These are phyloP conservation scores for Chenopodium formosanum DNA, from an alignment of 148 eudicot genomes.

Conservation along the genomic window DNA sequence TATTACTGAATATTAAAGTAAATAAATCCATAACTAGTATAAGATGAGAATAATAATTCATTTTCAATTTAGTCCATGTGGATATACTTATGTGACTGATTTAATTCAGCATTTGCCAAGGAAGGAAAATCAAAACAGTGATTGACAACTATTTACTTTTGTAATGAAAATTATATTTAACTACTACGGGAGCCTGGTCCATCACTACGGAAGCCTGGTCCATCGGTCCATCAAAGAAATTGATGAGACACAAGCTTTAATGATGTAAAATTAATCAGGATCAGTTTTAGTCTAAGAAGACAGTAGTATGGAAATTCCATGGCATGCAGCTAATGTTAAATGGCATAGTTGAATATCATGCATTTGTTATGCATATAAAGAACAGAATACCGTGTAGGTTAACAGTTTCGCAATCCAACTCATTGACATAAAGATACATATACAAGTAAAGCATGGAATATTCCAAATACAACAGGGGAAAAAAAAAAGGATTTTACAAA, in stretches of 20 bases:
- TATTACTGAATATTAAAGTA: too few species aligned
- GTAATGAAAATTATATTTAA: too few species aligned
- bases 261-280: background rate
- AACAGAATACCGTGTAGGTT: background rate
- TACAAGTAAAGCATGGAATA: background rate
- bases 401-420: background rate
- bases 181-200: background rate
- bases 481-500: background rate
- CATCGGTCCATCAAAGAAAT: background rate
- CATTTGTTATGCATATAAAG: background rate
- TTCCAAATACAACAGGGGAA: background rate
- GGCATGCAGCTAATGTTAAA: background rate
- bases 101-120: background rate
- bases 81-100: too few species aligned
- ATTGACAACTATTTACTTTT: background rate
- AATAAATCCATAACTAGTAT: background rate
- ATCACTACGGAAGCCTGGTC: background rate
- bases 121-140: background rate
- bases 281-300: background rate
- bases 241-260: background rate
- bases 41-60: too few species aligned
- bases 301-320: background rate
- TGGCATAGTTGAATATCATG: background rate
- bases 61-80: too few species aligned
- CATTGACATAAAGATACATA: background rate